phyloP scores from a whole-genome alignment of 1,284 basidiomycete genomes.

The Microbotryum violaceum region DNA sequence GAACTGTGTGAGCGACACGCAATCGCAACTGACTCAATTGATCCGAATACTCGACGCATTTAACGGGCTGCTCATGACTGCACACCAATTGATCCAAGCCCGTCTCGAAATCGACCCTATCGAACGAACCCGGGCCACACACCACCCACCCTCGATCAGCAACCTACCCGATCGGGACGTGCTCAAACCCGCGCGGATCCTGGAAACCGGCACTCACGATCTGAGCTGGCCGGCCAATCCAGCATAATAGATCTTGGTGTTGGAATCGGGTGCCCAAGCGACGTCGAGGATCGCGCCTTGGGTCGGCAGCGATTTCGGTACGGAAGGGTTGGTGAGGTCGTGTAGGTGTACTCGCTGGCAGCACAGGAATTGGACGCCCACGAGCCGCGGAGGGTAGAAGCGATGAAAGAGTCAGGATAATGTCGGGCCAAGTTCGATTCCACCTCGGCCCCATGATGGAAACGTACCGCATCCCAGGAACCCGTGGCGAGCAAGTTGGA shows the following conservation, averaged over 20 bases:
- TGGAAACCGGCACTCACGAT: too few relatives aligned
- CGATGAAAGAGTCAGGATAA: too few relatives aligned
- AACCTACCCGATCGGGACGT: too few relatives aligned
- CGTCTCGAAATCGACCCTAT: conserved; percentile 45
- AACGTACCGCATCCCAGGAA: conserved; percentile 78
- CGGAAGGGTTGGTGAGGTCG: conserved; percentile 37
- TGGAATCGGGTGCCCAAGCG: conserved; percentile 28
- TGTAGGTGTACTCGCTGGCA: conserved; percentile 43
- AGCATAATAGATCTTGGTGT: conserved; percentile 40
- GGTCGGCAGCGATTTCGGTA: conserved; percentile 40
- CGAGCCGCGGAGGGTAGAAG: too few relatives aligned
- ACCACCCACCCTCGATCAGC: neutral
- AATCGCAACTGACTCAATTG: conserved; percentile 38
- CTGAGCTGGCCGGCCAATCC: conserved; percentile 46
- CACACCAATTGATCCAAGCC: conserved; percentile 44
- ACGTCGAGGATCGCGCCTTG: conserved; percentile 43
- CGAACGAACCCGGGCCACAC: rapidly evolving
- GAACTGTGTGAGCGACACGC: too few relatives aligned
- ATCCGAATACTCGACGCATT: conserved; percentile 42
- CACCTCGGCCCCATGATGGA: too few relatives aligned
- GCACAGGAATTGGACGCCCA: too few relatives aligned
- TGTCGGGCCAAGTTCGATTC: too few relatives aligned
- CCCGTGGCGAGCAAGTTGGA: conserved; percentile 68
- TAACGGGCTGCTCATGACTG: conserved; percentile 45
- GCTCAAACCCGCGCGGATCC: too few relatives aligned